phyloP scores from a whole-genome alignment of 495 filamentous ascomycete species.

The Bacidia rubella region DNA sequence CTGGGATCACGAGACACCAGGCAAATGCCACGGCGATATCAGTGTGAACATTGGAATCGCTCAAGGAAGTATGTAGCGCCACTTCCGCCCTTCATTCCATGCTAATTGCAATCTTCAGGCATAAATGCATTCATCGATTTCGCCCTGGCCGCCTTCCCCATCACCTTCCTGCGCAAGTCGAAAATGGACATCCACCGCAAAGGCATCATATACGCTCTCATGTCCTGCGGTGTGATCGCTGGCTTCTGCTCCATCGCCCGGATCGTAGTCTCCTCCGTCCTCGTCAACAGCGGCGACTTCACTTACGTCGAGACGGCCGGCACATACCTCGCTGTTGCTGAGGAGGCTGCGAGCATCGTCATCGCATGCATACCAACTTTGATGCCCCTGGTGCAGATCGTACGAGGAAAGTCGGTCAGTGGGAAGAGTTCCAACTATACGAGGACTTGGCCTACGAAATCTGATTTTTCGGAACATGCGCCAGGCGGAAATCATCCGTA shows the following conservation, averaged over 20 bases:
- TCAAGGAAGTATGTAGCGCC: slow-evolving; percentile 1
- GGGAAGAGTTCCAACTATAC: not conserved
- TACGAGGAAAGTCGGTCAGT: not conserved
- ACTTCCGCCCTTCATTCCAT: not conserved
- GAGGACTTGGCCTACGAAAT: not conserved
- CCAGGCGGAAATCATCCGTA: not conserved
- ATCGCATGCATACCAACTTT: not conserved
- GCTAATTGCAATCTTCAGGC: not conserved
- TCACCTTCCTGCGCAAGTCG: slow-evolving; percentile 2
- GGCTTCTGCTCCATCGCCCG: slow-evolving; percentile 6
- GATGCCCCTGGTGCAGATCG: not conserved
- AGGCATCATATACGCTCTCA: slow-evolving; percentile 2
- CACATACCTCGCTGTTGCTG: slow-evolving; percentile 1
- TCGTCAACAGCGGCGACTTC: slow-evolving; percentile 1
- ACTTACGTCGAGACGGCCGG: slow-evolving; percentile 2
- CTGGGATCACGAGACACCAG: slow-evolving; percentile 6
- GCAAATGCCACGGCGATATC: slow-evolving; percentile 3
- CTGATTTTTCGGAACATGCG: not conserved
- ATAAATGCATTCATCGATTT: slow-evolving; percentile 9
- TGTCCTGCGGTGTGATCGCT: slow-evolving; percentile 7
- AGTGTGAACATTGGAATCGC: not conserved
- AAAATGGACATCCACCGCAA: slow-evolving; percentile 2
- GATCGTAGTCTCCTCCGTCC: slow-evolving; percentile 1
- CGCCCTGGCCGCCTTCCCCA: slow-evolving; percentile 9
- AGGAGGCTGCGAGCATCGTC: slow-evolving; percentile 1